Evolutionary conservation across 331 rosid species (phyloP).

Genomic region (Quercus phellos): DNA sequence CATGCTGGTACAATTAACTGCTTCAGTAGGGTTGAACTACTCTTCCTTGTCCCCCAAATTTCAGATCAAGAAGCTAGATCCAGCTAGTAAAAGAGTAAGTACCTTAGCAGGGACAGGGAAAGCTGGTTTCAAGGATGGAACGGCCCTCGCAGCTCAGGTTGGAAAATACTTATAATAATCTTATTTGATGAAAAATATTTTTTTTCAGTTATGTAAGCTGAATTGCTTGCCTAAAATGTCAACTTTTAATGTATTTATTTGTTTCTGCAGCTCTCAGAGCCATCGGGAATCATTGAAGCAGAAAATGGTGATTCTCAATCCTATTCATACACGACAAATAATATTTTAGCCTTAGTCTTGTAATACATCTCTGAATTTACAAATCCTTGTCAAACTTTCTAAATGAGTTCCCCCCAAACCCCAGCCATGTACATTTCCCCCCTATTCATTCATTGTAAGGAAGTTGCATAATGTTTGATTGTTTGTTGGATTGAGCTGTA

Average conservation of each 20-base stretch:
- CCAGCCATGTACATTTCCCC: background rate
- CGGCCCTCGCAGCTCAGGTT: slow-evolving; percentile 75
- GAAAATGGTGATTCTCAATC: slow-evolving; percentile 44
- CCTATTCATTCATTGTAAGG: background rate
- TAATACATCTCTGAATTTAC: background rate
- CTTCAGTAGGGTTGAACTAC: background rate
- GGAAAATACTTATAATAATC: slow-evolving; percentile 9
- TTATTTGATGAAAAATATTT: background rate
- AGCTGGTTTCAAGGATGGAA: slow-evolving; percentile 91
- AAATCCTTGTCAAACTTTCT: background rate
- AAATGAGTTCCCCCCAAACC: background rate
- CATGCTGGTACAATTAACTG: background rate
- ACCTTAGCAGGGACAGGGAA: slow-evolving; percentile 88
- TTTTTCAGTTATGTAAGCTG: slow-evolving; percentile 1
- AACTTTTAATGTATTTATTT: slow-evolving; percentile 15
- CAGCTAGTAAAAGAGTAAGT: slow-evolving; percentile 65
- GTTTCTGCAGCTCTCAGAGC: slow-evolving; percentile 88
- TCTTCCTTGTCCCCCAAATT: slow-evolving; percentile 11
- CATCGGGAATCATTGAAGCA: slow-evolving; percentile 72
- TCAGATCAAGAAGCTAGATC: slow-evolving; percentile 90
- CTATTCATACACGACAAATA: background rate
- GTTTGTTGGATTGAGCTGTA: background rate
- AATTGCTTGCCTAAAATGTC: slow-evolving; percentile 6
- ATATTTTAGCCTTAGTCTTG: background rate
- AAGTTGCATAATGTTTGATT: background rate